Base-by-base conservation (phyloP, 2,329 filamentous ascomycete species). In the Trichoderma hamatum region DNA sequence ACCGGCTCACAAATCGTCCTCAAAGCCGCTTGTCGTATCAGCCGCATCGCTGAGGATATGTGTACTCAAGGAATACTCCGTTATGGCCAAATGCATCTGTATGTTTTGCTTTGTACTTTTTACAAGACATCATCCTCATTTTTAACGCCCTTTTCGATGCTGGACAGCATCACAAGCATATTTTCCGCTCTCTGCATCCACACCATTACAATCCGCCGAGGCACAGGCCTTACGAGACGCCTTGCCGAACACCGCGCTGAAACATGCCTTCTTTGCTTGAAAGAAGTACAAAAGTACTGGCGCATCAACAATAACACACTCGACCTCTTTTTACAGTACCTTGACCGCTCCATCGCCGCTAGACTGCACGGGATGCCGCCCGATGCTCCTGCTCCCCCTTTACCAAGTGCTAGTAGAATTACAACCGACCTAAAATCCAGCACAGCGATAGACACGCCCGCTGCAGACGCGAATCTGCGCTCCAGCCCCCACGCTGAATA, bases 251-350 rank as follows among this genome's bases (percentile, higher is more conserved):
- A 80, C 69, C 74, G 79, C 21, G 79, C 79, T 1, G 78, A 80
- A 39, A 76, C 80, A 70, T 81, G 78, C 46, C 77, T 80, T 2
- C 71, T 81, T 3, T 78, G 78, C 4, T 73, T 81, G 1, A 76
- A 80, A 51, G 79, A 80, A 70, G 75, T 81, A 0, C 78, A 80
- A 30, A 79, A 80, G n/a, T 80, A 80, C 71, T 81, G 79, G 79
- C 73, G 77, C 21, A 79, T 80, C 69, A 81, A 81, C 73, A 80
- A 79, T 71, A 79, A 78, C 39, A 73, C 80, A 0, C 74, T 81
- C 6, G 79, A 81, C 28, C 70, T 81, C 6, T 81, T 81, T 32
- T 71, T 81, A 0, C 78, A 77, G 28, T 80, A 80, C 3, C 76
- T 80, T 6, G 79, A 81, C 66, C 76, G 77, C 14, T 79, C 79